Evolutionary conservation across 345 rosid genomes (phyloP), one percentile per base, ranked within the genome.

Genomic region (Capsella bursapastoris): DNA sequence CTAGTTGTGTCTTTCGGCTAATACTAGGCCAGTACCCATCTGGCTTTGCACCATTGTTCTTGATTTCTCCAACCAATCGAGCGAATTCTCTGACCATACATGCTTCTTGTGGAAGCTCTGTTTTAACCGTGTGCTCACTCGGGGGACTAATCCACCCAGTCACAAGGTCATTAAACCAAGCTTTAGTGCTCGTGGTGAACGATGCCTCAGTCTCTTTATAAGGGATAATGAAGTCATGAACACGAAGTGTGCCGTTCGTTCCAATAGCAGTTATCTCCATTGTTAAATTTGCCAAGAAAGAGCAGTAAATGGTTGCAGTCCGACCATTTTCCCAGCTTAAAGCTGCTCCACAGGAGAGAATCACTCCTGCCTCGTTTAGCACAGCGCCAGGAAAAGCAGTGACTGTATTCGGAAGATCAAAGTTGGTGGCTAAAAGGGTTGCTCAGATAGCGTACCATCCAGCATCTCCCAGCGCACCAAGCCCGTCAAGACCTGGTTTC

Each of bases 401-500:
- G 1, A 87, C 90, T 0, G 83, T 85, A 70, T 82, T 83, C 0
- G 96, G 98, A 28, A 91, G 81, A 56, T 93, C 86, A 27, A 85
- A 88, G 77, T 89, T 82, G 50, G 81, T 82, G 13, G 81, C 91
- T 84, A 85, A 89, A 47, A 94, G 82, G 32, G 80, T 78, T 27
- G 93, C 80, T 72, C 95, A 67, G 61, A 86, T 81, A 12, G 87
- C 58, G 66, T 94, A 94, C 98, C 98, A 94, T 28, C 98, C 97
- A 13, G 84, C 86, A 31, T 91, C 97, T n/a, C 97, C 98, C 1
- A 94, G 89, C 29, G 95, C 85, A 27, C 98, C 98, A 8, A 87
- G 97, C 58, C 84, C 85, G 40, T 94, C 98, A 2, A 94, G 97
- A 57, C 87, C 88, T 2, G 97, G 93, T 78, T 91, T 91, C 47